These are phyloP conservation scores for Aspergillus fischeri DNA, from an alignment of 2,329 filamentous ascomycete species.

Conservation along the genomic window DNA sequence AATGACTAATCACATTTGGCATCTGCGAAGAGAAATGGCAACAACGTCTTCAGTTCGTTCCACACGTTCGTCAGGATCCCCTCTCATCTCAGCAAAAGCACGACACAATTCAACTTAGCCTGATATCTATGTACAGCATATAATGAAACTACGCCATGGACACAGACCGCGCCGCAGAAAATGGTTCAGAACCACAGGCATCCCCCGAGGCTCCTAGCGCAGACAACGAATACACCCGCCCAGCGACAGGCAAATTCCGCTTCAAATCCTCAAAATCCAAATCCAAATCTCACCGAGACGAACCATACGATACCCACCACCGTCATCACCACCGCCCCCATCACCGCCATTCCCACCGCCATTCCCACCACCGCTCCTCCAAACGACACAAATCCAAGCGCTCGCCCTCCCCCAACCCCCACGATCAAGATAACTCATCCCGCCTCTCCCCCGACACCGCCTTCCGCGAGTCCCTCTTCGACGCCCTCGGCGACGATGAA, in stretches of 20 bases:
- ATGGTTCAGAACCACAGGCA: background rate
- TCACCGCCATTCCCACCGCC: constrained; percentile 19
- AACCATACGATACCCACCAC: constrained; percentile 7
- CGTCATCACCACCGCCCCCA: constrained; percentile 6
- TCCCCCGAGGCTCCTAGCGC: background rate
- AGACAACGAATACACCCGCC: constrained; percentile 11
- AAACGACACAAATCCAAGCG: constrained; percentile 17
- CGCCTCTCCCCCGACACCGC: constrained; percentile 65
- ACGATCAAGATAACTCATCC: background rate
- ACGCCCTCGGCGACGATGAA: constrained; percentile 95
- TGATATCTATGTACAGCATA: background rate
- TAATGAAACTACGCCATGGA: background rate
- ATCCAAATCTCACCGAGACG: constrained; percentile 11
- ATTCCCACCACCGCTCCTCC: constrained; percentile 21
- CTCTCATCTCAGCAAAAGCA: background rate
- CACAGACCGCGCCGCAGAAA: background rate
- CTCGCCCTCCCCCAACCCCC: background rate
- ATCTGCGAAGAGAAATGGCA: background rate
- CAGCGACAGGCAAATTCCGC: constrained; percentile 27
- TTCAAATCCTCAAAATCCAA: constrained; percentile 28
- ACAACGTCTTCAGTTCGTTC: background rate
- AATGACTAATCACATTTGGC: background rate
- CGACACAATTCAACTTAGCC: background rate
- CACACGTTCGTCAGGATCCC: background rate
- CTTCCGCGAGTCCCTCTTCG: constrained; percentile 91